Evolutionary conservation across 768 basidiomycete genomes (phyloP).

Genomic region (Mrakia frigida): DNA sequence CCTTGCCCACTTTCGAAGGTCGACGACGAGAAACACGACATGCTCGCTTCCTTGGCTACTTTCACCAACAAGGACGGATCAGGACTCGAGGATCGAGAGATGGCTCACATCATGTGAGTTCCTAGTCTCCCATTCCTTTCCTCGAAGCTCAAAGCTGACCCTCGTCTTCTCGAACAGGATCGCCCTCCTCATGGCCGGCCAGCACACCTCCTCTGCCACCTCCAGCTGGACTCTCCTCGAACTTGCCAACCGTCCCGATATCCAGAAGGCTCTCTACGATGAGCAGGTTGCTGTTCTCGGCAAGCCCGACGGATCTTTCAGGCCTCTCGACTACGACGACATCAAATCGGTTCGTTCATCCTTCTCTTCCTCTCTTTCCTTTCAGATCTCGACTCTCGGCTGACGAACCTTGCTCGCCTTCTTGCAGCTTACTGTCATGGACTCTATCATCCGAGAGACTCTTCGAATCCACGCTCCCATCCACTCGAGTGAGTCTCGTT

Average conservation of each 20-base stretch:
- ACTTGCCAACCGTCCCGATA: conserved; percentile 65
- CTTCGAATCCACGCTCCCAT: conserved; percentile 77
- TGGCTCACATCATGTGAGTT: conserved; percentile 79
- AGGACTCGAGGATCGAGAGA: conserved; percentile 74
- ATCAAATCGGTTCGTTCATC: conserved; percentile 50
- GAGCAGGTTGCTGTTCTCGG: conserved; percentile 83
- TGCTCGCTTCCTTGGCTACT: conserved; percentile 80
- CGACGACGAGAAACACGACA: conserved; percentile 69
- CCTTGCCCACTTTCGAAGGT: conserved; percentile 33
- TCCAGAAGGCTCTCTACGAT: conserved; percentile 77
- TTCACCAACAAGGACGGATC: conserved; percentile 79
- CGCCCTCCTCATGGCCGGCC: conserved; percentile 97
- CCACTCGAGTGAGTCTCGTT: conserved; percentile 55
- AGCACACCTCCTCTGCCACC: conserved; percentile 93
- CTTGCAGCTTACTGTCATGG: conserved; percentile 65
- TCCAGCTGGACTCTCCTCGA: conserved; percentile 87
- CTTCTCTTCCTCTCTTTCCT: background rate
- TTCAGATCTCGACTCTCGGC: background rate
- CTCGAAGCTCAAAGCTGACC: background rate
- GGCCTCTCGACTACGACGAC: conserved; percentile 77
- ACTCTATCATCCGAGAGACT: conserved; percentile 83
- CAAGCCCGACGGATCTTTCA: conserved; percentile 71
- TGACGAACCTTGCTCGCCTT: background rate
- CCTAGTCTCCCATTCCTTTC: background rate
- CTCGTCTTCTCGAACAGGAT: conserved; percentile 47